Percentiles rank a stretch among this genome's conserved stretches.
Evolutionary conservation across 2,329 filamentous ascomycete genomes (phyloP).

Genomic region (Metarhizium rileyi): DNA sequence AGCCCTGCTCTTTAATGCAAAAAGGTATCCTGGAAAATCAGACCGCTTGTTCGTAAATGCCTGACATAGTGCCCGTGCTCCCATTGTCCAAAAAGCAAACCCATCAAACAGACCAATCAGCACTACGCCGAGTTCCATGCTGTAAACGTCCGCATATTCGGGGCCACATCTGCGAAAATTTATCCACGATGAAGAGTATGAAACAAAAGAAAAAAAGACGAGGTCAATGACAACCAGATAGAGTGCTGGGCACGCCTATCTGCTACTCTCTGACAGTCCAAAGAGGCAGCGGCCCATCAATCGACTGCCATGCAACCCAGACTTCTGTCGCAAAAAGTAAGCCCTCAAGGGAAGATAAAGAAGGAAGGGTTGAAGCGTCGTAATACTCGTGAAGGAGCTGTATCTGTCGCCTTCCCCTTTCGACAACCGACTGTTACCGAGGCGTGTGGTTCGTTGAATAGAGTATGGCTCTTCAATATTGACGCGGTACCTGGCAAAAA

Average conservation of each 20-base stretch:
- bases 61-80: background rate
- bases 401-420: background rate
- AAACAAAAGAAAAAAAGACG: background rate
- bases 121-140: background rate
- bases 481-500: background rate
- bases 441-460: background rate
- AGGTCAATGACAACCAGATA: background rate
- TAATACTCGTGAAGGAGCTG: background rate
- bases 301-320: too few relatives aligned
- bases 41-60: constrained; percentile 5
- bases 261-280: too few relatives aligned
- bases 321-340: too few relatives aligned
- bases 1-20: background rate
- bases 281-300: too few relatives aligned
- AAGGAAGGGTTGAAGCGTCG: too few relatives aligned
- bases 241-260: too few relatives aligned
- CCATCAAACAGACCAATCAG: background rate
- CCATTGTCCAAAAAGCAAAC: background rate
- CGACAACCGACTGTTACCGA: background rate
- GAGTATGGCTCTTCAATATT: background rate
- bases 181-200: background rate
- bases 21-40: constrained; percentile 1
- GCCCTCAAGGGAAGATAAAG: too few relatives aligned
- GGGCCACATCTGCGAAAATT: too few relatives aligned
- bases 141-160: background rate